A percentile compares a stretch with the other conserved stretches of the same genome.
These are phyloP conservation scores for Aureobasidium sp. DNA, from an alignment of 2,329 filamentous ascomycete species.

Conservation along the genomic window DNA sequence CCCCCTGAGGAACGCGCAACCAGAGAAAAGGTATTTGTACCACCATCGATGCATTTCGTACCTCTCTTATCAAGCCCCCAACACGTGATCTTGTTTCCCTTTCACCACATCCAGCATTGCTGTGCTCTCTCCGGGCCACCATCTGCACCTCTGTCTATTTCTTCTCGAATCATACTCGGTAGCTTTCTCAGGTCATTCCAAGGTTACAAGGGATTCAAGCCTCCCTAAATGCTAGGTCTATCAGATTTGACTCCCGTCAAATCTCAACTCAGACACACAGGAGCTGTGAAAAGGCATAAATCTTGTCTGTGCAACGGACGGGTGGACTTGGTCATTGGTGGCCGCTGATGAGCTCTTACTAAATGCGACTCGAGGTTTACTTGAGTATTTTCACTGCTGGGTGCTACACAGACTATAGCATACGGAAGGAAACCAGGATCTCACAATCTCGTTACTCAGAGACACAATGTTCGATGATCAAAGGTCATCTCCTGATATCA, in stretches of 20 bases:
- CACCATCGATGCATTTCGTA: slow-evolving; percentile 3
- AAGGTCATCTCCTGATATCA: background rate
- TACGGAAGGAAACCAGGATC: background rate
- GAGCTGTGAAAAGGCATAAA: background rate
- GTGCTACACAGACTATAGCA: background rate
- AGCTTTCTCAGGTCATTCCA: background rate
- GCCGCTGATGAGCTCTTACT: background rate
- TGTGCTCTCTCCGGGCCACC: background rate
- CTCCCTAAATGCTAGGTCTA: background rate
- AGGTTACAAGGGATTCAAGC: background rate
- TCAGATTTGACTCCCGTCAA: background rate
- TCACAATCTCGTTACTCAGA: background rate
- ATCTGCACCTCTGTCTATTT: background rate
- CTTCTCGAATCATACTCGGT: background rate
- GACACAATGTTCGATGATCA: background rate
- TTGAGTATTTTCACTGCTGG: background rate
- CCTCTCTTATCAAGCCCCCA: background rate
- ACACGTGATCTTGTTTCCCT: slow-evolving; percentile 8
- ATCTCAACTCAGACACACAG: background rate
- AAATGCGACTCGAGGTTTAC: background rate
- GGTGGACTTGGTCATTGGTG: background rate
- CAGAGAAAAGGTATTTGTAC: slow-evolving; percentile 47
- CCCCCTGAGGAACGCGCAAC: slow-evolving; percentile 49
- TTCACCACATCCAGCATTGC: background rate
- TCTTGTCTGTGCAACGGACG: background rate